phyloP scores from a whole-genome alignment of 2,329 filamentous ascomycete species.

The Bisporella sp. region DNA sequence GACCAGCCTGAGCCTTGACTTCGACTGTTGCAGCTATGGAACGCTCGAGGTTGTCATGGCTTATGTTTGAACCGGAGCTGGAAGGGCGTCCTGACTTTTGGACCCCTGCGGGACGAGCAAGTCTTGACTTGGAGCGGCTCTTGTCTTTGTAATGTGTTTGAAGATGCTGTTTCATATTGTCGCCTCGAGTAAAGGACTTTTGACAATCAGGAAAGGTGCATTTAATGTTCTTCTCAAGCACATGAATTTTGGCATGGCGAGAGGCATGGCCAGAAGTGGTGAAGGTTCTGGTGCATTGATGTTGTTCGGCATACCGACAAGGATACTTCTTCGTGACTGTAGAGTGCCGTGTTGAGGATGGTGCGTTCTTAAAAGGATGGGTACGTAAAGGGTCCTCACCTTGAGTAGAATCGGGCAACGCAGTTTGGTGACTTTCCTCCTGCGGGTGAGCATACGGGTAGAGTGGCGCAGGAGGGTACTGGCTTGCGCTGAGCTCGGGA shows the following conservation, averaged over 20 bases:
- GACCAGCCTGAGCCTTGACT: too few species aligned
- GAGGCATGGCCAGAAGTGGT: constrained; percentile 83
- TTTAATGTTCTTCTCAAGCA: constrained; percentile 68
- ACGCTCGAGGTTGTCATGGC: neutral
- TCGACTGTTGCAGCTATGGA: too few species aligned
- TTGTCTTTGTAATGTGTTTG: constrained; percentile 63
- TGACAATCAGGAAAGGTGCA: constrained; percentile 63
- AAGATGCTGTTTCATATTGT: constrained; percentile 84
- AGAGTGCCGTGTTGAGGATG: neutral
- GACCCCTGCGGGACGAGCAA: neutral
- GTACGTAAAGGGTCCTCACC: too few species aligned
- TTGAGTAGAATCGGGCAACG: too few species aligned
- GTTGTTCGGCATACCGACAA: constrained; percentile 64
- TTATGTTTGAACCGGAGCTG: neutral
- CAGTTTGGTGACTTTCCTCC: too few species aligned
- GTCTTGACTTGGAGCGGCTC: neutral
- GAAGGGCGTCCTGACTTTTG: neutral
- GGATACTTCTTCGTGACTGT: constrained; percentile 55
- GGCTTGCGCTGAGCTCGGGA: neutral
- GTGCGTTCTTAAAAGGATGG: neutral
- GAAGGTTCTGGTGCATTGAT: constrained; percentile 71
- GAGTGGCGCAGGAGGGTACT: neutral
- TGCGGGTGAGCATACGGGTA: neutral
- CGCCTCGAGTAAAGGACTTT: constrained; percentile 74
- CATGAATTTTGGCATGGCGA: constrained; percentile 78